Evolutionary conservation across 164 flowering plant species (phyloP), one percentile per base, ranked within the genome.

Genomic region (Platanus orientalis): DNA sequence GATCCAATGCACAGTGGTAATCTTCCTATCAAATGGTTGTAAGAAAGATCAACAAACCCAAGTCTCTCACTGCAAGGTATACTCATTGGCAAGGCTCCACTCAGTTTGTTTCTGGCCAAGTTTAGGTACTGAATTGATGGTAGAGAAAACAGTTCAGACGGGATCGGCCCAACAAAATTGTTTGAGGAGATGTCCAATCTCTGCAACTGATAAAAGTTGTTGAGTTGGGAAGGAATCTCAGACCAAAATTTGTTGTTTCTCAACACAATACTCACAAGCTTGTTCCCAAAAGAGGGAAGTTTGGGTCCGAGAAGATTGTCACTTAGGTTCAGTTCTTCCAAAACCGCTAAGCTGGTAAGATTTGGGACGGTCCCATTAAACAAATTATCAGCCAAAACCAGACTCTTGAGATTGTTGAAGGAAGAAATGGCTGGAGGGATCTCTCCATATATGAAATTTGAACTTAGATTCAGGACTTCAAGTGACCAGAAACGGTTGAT

Each of bases 291-390:
- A 13, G 81, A 70, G 21, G 98, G 98, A 69, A 89, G 80, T 6
- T 73, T 28, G 6, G 90, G 85, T 24, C 88, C 96, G 2, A 92
- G 50, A 10, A 60, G 44, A 68, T 92, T 92, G 54, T 66, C 45
- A 45, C 87, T 78, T 74, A 92, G 55, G 66, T 92, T 82, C 21
- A 92, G 69, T 26, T 81, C 86, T 69, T 84, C 71, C 25, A 92
- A 83, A n/a, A 1, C 27, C 7, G 17, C 9, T 17, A 93, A 62
- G 21, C 57, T 47, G 55, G 39, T 61, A n/a, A 93, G 85, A 84
- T 84, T 85, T 13, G 96, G 93, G 30, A 85, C 79, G 66, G 76
- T 80, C 4, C 92, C 98, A 69, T 83, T 82, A 55, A 93, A 66
- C 82, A 83, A 27, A 74, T 93, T 93, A 63, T 84, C 69, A 54